A percentile compares a stretch with the other conserved stretches of the same genome.
phyloP scores from a whole-genome alignment of 306 rosid species.

The Vigna hirtella region DNA sequence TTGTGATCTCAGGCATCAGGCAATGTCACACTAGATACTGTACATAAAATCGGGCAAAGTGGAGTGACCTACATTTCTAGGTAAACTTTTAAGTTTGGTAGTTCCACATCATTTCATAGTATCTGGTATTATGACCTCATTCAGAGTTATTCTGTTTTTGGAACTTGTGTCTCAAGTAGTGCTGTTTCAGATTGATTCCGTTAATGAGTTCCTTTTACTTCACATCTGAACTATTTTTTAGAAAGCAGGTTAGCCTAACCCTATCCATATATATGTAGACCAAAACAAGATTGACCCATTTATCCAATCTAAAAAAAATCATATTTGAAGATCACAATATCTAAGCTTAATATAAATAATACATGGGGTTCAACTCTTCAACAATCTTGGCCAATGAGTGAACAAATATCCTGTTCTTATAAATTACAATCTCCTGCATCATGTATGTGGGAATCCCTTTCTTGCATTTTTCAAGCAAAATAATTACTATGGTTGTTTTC shows the following conservation, averaged over 20 bases:
- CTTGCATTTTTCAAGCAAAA: not conserved
- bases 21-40: constrained; percentile 80
- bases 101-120: constrained; percentile 34
- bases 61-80: constrained; percentile 94
- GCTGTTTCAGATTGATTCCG: no score
- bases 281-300: not conserved
- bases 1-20: constrained; percentile 78
- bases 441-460: not conserved
- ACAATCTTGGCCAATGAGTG: not conserved
- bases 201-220: no score
- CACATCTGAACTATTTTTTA: no score
- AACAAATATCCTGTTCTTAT: not conserved
- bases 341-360: not conserved
- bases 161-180: no score
- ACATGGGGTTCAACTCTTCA: not conserved
- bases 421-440: not conserved
- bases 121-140: not conserved
- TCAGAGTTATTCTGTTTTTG: no score
- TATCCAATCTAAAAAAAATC: not conserved
- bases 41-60: constrained; percentile 79
- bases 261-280: not conserved
- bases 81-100: constrained; percentile 49
- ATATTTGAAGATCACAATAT: not conserved
- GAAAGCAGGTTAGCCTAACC: no score
- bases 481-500: not conserved